Evolutionary conservation across 306 rosid species (phyloP), one percentile per base, ranked within the genome.

Genomic region (Cucurbita pepo): DNA sequence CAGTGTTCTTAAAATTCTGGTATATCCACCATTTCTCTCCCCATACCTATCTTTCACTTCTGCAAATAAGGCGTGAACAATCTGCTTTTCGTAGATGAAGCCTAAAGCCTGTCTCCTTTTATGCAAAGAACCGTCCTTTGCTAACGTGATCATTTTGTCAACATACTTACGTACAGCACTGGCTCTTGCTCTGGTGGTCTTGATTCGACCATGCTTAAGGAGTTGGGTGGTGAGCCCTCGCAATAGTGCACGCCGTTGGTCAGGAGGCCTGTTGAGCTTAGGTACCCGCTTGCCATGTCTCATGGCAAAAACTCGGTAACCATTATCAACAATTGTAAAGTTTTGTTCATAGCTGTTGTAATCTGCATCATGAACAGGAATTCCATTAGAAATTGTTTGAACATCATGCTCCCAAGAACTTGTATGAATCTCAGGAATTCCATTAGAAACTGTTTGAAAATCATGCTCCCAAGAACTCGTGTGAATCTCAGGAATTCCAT

Each of bases 51-150:
- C 94, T 14, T 69, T 87, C 52, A 87, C 98, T 86, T 94, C 98
- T 0, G 96, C 97, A 79, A 94, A 94, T 41, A 94, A 79, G 56
- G 98, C 98, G 77, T 94, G 98, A 50, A 94, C 98, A 67, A 94
- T 85, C 82, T 94, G 97, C 82, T 94, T 94, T 82, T 94, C 97
- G 15, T 94, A 94, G 62, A 94, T 83, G 82, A 84, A 94, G 37
- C 98, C 97, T 38, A 94, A 93, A 45, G 98, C 98, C 30, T 94
- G 98, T 82, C 98, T 86, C 84, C 98, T 88, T 84, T 94, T 94
- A 75, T 94, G 98, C 54, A 94, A 96, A 63, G 97, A 84, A 38
- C 98, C 98, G 43, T 87, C 89, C 73, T 94, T 94, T 38, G 98
- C 98, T 61, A 94, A 77, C 45, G 97, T 90, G 75, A 94, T 86